These are phyloP conservation scores for Cordyceps cateniannulata DNA, from an alignment of 2,329 filamentous ascomycete genomes.

Conservation along the genomic window DNA sequence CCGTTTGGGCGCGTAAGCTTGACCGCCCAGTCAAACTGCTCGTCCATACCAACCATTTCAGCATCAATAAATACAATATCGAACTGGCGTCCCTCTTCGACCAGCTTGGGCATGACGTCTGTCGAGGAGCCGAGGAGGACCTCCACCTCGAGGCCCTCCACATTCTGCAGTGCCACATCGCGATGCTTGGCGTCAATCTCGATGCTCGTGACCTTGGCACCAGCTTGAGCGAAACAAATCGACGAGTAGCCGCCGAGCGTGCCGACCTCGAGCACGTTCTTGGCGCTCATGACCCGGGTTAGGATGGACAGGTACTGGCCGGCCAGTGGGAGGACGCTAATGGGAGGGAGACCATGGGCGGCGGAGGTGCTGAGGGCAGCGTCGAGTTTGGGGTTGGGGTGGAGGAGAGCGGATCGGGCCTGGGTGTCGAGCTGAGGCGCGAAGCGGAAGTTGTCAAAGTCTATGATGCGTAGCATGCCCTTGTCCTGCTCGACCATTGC, in stretches of 20 bases:
- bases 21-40: conserved; percentile 38
- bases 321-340: conserved; percentile 28
- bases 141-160: conserved; percentile 34
- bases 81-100: conserved; percentile 33
- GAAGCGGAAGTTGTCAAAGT: conserved; percentile 2
- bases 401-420: background rate
- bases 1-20: conserved; percentile 31
- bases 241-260: conserved; percentile 48
- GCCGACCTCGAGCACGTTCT: conserved; percentile 45
- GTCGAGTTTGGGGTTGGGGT: conserved; percentile 10
- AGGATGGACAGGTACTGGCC: conserved; percentile 35
- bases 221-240: conserved; percentile 42
- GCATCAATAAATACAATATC: conserved; percentile 47
- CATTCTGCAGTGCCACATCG: conserved; percentile 38
- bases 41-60: conserved; percentile 40
- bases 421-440: conserved; percentile 19
- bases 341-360: conserved; percentile 29
- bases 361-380: conserved; percentile 25
- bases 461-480: background rate
- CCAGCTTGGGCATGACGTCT: conserved; percentile 30
- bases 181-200: conserved; percentile 40
- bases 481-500: background rate
- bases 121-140: conserved; percentile 35
- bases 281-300: conserved; percentile 27
- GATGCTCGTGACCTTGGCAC: conserved; percentile 38